Evolutionary conservation across 352 stramenopile species (phyloP), one percentile per base, ranked within the genome.

Genomic region (Globisporangium rhizosaccharum): DNA sequence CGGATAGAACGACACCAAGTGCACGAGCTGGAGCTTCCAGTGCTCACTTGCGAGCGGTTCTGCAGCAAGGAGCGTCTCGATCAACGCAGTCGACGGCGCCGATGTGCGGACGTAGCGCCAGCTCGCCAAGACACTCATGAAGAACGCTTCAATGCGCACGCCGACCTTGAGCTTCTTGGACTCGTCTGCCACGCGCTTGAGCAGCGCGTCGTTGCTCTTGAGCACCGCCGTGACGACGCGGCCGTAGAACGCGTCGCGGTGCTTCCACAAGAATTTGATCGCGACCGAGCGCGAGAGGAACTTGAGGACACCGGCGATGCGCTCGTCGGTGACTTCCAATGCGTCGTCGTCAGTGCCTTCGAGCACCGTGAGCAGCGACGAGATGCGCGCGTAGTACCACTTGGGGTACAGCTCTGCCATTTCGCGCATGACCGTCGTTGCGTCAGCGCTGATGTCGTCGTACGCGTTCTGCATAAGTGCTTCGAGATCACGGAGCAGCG

Each of bases 1-100:
- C 18, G 81, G 83, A 59, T 83, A 88, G 17, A 92, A 57, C 42
- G 67, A 71, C 20, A 87, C 83, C 26, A 92, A 62, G 48, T 90
- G 76, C 75, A 92, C 79, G 25, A 92, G 49, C 25, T 91, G 83
- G 26, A 87, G 75, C 63, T 89, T 88, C 83, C 83, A 92, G 57
- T 92, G 83, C 30, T 81, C 76, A 6, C 63, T 62, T 4, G 62
- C 18, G 4, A 59, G 25, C 20, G 75, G 75, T 45, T 92, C 75
- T 0, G 69, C 62, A 11, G 57, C 50, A 7, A 89, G 10, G 10
- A 90, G 23, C 18, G 64, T 51, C 23, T 67, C 50, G 48, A 89
- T 33, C 30, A 84, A 47, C 33, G 51, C 30, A 23, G 55, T 59
- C 10, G 10, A 64, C 14, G 10, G 60, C 26, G 9, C 39, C 45